Evolutionary conservation across 164 flowering plant genomes (phyloP).

Genomic region (Saururus chinensis): DNA sequence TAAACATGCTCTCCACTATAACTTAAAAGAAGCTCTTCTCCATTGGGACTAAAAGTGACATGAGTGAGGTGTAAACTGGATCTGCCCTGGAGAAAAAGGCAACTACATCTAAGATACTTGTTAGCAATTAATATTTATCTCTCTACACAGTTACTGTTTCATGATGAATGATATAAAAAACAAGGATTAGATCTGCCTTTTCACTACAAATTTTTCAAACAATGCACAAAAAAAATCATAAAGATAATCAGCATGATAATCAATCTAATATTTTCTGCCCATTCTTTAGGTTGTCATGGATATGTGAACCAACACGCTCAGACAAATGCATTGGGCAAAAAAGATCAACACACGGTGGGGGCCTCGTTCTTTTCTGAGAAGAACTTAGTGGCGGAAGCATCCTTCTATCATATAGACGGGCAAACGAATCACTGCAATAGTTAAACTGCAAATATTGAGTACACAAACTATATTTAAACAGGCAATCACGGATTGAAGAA

Average conservation of each 20-base stretch:
- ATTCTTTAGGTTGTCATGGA: not conserved
- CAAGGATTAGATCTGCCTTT: no score
- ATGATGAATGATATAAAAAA: not conserved
- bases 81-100: slow-evolving; percentile 36
- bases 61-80: slow-evolving; percentile 79
- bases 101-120: not conserved
- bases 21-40: slow-evolving; percentile 86
- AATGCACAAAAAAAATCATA: not conserved
- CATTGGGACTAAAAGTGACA: slow-evolving; percentile 86
- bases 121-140: not conserved
- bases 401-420: slow-evolving; percentile 93
- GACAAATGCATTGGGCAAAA: slow-evolving; percentile 98
- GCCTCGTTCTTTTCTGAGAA: slow-evolving; percentile 48
- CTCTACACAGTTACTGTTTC: not conserved
- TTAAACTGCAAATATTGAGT: not conserved
- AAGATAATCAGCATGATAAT: no score
- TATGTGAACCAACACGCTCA: slow-evolving; percentile 51
- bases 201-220: no score
- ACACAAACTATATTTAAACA: not conserved
- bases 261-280: not conserved
- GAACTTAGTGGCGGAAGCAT: slow-evolving; percentile 89
- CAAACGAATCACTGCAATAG: slow-evolving; percentile 88
- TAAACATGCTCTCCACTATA: slow-evolving; percentile 95
- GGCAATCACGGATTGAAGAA: not conserved
- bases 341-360: slow-evolving; percentile 90